Evolutionary conservation across 2,329 filamentous ascomycete species (phyloP).

Genomic region (Cercospora nicotianae): DNA sequence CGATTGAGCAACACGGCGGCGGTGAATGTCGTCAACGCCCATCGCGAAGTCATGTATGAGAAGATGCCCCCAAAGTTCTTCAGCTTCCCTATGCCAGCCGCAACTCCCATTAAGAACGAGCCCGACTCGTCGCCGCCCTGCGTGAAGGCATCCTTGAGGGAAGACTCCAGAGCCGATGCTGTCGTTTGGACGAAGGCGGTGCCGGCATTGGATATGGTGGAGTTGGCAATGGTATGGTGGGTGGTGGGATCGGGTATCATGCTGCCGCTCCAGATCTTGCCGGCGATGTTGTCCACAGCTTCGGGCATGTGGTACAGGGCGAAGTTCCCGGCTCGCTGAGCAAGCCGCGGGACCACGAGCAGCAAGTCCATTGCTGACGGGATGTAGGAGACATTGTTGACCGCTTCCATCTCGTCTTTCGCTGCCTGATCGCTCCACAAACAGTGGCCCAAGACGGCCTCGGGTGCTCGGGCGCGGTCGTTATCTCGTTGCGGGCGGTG

Average conservation of each 20-base stretch:
- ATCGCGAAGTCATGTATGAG: constrained; percentile 85
- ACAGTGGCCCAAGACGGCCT: background rate
- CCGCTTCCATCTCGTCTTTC: constrained; percentile 17
- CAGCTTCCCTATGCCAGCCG: constrained; percentile 32
- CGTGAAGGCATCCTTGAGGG: constrained; percentile 30
- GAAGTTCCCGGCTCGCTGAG: constrained; percentile 67
- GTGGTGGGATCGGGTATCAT: constrained; percentile 61
- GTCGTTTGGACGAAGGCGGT: constrained; percentile 47
- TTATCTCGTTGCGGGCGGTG: background rate
- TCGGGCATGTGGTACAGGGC: constrained; percentile 57
- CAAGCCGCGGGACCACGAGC: constrained; percentile 67
- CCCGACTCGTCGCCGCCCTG: constrained; percentile 29
- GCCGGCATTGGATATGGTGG: constrained; percentile 43
- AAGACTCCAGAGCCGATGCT: constrained; percentile 37
- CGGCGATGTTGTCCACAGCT: constrained; percentile 56
- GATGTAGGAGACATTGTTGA: constrained; percentile 24
- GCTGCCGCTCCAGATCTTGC: constrained; percentile 55
- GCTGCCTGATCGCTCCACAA: background rate
- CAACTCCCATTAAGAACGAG: constrained; percentile 32
- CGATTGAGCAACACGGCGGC: constrained; percentile 87
- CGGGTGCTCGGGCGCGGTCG: background rate
- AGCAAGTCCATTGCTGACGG: constrained; percentile 69
- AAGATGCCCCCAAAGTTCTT: constrained; percentile 81
- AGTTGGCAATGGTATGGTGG: constrained; percentile 43
- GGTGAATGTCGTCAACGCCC: constrained; percentile 84